Base-by-base conservation (phyloP, 2,329 filamentous ascomycete genomes). In the Colletotrichum costaricense region DNA sequence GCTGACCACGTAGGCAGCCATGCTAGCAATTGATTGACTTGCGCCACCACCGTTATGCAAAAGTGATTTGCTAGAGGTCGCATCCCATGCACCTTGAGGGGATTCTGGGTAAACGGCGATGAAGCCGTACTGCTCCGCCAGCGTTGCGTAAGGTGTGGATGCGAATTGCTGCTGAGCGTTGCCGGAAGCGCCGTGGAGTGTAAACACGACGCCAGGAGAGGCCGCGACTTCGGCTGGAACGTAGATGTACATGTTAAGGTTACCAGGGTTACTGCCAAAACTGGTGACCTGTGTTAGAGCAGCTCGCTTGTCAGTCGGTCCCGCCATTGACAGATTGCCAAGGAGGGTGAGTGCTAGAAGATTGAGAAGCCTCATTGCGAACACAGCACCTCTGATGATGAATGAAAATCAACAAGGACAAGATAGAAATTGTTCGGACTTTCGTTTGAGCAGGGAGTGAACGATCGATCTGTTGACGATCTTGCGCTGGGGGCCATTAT, bases 151-250 rank as follows among this genome's bases (percentile, higher is more conserved):
- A 2, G 87, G 85, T 1, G 85, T 87, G 70, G 84, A 84, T 22
- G 77, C 81, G 76, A 87, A 89, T 79, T 87, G 90, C 5, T 83
- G 85, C 70, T 85, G 79, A 0, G 87, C 89, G 1, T 86, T 87
- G 11, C 89, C 89, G 26, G 81, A 82, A 80, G 90, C 92, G 80
- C 88, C 89, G 80, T 91, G 87, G 72, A 88, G 82, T 3, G 87
- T 89, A 4, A 90, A 86, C 26, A 91, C 81, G 54, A 91, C 83
- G 1, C 83, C 42, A 0, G 88, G 87, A 11, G 80, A 85, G 1
- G 76, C 62, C 1, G 80, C 79, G 3, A 85, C 70, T 9, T 77
- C 80, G 67, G 79, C 78, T 6, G 70, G 70, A 3, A 80, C 78
- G 38, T 80, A 80, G 60, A 81, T 78, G 72, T 77, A 81, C 76